Base-by-base conservation (phyloP, 352 stramenopile species). In the Saprolegnia diclina region DNA sequence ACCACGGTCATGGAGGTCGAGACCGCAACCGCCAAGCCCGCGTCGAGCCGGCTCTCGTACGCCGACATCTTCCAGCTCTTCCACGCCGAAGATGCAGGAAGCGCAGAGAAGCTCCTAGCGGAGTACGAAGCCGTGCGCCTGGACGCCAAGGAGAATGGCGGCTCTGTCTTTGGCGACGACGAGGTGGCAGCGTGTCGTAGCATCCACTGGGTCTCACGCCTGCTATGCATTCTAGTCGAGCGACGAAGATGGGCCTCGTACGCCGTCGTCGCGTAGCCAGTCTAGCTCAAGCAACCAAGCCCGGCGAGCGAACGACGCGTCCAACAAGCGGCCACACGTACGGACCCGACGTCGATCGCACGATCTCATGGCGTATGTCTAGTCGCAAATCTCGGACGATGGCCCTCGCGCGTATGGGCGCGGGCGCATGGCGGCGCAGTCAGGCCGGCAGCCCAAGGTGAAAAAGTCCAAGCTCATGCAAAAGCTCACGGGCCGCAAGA, bases 401-500 rank as follows among this genome's bases (percentile, higher is more conserved):
- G 22, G 45, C 21, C 46, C 52, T 16, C 52, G 52, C 2, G 35
- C 46, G 19, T 61, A 68, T 24, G 16, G 21, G 1, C 62, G 62
- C 21, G 62, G 62, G 10, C 45, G 62, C 45, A 59, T 48, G 14
- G 38, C 62, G 13, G 40, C 35, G 6, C 16, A 38, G 21, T 65
- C 56, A 11, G 46, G 42, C 16, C 45, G 62, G 22, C 62, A 68
- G 38, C 62, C 62, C 45, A 68, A 61, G 62, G 18, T 68, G 26
- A 68, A 68, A 19, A 68, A 68, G 50, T 68, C 62, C 46, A 68
- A 61, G 35, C 42, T 68, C 21, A 56, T 68, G 62, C 62, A 68
- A 62, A 68, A 68, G 46, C 32, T 68, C 44, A 68, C 62, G 3
- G 62, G 62, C 4, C 45, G 62, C 4, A 68, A 68, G 62, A 68